These are phyloP conservation scores for Malus hybrid DNA, from an alignment of 331 rosid genomes.

Conservation along the genomic window DNA sequence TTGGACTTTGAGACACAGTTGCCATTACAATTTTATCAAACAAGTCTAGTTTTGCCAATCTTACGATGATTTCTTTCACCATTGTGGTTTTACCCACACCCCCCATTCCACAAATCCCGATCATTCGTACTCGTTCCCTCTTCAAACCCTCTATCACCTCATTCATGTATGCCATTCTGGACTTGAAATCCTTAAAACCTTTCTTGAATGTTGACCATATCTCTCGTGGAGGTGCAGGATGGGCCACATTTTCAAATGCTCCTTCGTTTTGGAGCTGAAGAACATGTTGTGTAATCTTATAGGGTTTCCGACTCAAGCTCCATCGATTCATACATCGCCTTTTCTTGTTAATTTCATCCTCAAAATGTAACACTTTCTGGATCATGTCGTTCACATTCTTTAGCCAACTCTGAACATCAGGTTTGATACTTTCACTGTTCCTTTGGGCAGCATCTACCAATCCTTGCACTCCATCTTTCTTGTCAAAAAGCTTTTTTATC, in stretches of 20 bases:
- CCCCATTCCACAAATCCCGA: not conserved
- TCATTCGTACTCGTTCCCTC: not conserved
- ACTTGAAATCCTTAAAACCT: not conserved
- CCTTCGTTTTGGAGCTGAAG: not conserved
- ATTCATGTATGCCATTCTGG: not conserved
- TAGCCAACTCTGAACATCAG: not conserved
- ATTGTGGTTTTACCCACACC: not conserved
- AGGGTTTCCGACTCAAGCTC: not conserved
- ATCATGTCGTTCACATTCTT: not conserved
- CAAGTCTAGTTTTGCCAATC: not conserved
- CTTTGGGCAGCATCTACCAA: not conserved
- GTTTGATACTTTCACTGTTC: fast-evolving
- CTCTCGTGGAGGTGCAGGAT: not conserved
- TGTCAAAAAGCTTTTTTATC: not conserved
- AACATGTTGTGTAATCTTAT: not conserved
- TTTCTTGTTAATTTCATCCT: not conserved
- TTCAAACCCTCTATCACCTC: not conserved
- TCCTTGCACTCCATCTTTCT: not conserved
- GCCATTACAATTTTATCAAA: not conserved
- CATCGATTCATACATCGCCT: not conserved
- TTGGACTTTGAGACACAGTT: not conserved
- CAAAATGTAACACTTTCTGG: not conserved
- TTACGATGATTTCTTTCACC: not conserved
- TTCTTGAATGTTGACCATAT: not conserved
- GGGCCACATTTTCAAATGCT: not conserved